Conservation (phyloP, 139 green algal genomes). For the Desmodesmus armatus region DNA sequence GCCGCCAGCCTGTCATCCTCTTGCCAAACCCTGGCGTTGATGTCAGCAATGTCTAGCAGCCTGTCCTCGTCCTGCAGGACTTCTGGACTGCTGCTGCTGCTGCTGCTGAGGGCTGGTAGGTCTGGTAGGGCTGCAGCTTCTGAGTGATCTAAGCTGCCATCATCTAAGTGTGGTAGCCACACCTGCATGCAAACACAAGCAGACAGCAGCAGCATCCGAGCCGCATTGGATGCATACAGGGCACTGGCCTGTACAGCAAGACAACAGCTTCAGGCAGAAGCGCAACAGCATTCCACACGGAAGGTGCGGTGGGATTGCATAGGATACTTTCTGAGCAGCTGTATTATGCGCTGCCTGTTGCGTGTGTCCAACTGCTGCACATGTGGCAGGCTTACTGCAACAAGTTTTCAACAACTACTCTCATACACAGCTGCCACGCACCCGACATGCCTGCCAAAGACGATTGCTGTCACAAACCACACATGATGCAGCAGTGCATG, state of each 20-base stretch:
- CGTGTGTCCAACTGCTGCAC: too few species aligned
- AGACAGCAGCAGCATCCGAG: not conserved
- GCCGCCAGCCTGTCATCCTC: constrained; percentile 15
- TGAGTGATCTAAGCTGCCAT: constrained; percentile 25
- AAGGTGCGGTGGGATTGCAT: too few species aligned
- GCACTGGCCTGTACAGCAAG: too few species aligned
- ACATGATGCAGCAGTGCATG: too few species aligned
- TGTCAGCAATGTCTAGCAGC: constrained; percentile 18
- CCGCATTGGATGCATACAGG: not conserved
- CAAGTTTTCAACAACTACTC: too few species aligned
- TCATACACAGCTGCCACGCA: too few species aligned
- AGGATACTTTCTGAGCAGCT: not conserved
- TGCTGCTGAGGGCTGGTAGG: constrained; percentile 32
- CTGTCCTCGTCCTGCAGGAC: constrained; percentile 2
- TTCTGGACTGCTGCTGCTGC: constrained; percentile 29
- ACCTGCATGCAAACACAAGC: constrained; percentile 13
- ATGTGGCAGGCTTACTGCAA: too few species aligned
- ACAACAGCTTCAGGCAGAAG: too few species aligned
- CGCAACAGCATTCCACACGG: too few species aligned
- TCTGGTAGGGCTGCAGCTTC: not conserved
- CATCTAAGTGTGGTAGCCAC: constrained; percentile 32
- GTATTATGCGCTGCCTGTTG: not conserved
- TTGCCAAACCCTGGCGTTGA: not conserved
- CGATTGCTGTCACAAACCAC: too few species aligned
- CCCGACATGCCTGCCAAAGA: too few species aligned